A percentile compares a stretch with the other conserved stretches of the same genome.
Evolutionary conservation across 768 basidiomycete genomes (phyloP).

Genomic region (Cystofilobasidium capitatum): DNA sequence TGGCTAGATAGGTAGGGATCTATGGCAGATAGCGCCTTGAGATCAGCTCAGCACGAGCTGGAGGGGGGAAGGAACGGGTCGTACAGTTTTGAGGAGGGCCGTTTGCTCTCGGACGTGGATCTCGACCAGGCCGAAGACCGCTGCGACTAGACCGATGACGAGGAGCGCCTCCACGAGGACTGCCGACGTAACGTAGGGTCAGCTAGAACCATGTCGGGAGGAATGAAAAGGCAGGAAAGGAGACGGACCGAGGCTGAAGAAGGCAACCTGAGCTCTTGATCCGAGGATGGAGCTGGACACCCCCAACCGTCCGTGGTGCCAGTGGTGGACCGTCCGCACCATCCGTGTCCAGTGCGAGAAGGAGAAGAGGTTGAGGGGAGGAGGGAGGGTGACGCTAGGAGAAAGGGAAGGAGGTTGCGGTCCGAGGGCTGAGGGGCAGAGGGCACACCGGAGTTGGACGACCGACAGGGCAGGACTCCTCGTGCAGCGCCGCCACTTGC

Average conservation of each 20-base stretch:
- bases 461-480: too few species aligned
- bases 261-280: neutral
- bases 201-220: neutral
- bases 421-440: too few species aligned
- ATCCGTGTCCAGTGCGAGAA: neutral
- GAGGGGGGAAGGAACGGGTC: neutral
- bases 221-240: neutral
- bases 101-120: slow-evolving; percentile 1
- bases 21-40: neutral
- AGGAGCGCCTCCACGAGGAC: neutral
- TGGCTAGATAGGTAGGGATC: slow-evolving; percentile 4
- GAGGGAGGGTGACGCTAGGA: too few species aligned
- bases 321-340: neutral
- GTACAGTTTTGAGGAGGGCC: slow-evolving; percentile 12
- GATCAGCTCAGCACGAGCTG: neutral
- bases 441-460: too few species aligned
- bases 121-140: slow-evolving; percentile 12
- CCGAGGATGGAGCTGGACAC: neutral
- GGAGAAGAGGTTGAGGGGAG: too few species aligned
- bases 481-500: too few species aligned
- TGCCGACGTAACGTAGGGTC: too few species aligned
- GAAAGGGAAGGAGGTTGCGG: too few species aligned
- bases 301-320: neutral
- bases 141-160: neutral
- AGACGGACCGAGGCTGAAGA: neutral